Percentiles rank a stretch among this genome's conserved stretches.
Evolutionary conservation across 306 rosid species (phyloP).

Genomic region (Acacia crassicarpa): DNA sequence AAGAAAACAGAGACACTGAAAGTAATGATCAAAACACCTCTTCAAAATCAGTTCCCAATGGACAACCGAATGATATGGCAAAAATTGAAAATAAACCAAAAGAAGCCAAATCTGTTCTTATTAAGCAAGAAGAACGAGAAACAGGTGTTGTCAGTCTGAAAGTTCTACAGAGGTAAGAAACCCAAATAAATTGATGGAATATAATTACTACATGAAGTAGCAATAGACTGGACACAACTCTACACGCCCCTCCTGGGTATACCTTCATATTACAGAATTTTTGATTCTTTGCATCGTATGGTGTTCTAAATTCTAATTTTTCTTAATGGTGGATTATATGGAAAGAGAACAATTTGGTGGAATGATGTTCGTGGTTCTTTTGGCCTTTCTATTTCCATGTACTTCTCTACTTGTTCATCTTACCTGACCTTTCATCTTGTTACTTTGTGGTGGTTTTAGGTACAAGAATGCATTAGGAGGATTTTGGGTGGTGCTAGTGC

Average conservation of each 20-base stretch:
- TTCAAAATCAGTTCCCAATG: slow-evolving; percentile 44
- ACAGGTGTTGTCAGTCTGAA: slow-evolving; percentile 85
- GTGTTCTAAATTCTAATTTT: slow-evolving; percentile 18
- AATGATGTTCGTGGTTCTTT: slow-evolving; percentile 17
- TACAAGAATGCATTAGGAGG: slow-evolving; percentile 92
- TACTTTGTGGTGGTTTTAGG: slow-evolving; percentile 41
- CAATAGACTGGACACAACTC: not conserved
- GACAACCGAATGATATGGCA: slow-evolving; percentile 35
- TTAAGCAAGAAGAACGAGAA: slow-evolving; percentile 92
- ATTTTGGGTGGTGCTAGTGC: slow-evolving; percentile 69
- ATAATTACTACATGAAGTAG: slow-evolving; percentile 15
- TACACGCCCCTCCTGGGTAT: not conserved
- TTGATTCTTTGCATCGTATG: slow-evolving; percentile 4
- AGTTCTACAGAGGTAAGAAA: slow-evolving; percentile 66
- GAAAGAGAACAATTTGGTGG: slow-evolving; percentile 19
- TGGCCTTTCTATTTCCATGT: not conserved
- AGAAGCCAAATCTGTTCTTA: slow-evolving; percentile 70
- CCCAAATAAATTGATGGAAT: slow-evolving; percentile 1
- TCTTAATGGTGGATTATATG: slow-evolving; percentile 4
- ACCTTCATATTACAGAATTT: slow-evolving; percentile 22
- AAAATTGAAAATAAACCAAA: slow-evolving; percentile 43
- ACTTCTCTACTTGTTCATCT: not conserved
- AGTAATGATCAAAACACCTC: slow-evolving; percentile 44
- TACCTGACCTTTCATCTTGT: slow-evolving; percentile 18
- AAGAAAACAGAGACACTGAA: slow-evolving; percentile 44